Percentiles rank a stretch among this genome's conserved stretches.
Conservation (phyloP, 2,329 filamentous ascomycete genomes). For the Penicillium hordei region DNA sequence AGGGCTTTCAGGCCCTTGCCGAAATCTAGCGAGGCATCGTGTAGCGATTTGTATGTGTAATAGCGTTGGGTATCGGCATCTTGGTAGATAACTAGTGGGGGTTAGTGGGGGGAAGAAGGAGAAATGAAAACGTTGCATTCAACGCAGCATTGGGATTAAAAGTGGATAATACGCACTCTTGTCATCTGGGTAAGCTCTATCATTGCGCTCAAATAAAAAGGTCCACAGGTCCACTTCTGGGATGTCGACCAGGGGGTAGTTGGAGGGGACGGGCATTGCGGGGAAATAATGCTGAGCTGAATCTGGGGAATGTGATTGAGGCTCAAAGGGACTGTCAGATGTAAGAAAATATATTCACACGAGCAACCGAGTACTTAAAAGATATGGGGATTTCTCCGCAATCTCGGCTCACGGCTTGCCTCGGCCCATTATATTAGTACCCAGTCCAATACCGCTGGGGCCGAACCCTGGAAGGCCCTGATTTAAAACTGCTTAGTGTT, state of each 20-base stretch:
- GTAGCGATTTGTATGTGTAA: constrained; percentile 71
- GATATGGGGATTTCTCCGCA: constrained; percentile 15
- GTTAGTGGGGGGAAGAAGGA: constrained; percentile 11
- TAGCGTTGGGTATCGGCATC: constrained; percentile 68
- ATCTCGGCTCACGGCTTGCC: constrained; percentile 21
- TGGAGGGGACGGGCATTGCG: constrained; percentile 66
- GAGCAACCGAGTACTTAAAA: background rate
- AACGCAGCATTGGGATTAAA: background rate
- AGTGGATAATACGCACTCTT: constrained; percentile 57
- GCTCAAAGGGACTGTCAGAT: background rate
- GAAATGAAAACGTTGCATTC: background rate
- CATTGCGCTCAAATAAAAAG: constrained; percentile 70
- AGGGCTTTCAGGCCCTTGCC: constrained; percentile 72
- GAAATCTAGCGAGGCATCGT: constrained; percentile 68
- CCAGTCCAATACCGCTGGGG: constrained; percentile 4
- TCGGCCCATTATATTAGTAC: constrained; percentile 17
- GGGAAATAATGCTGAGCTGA: constrained; percentile 18
- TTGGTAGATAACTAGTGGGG: constrained; percentile 68
- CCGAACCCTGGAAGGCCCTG: no score
- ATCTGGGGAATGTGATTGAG: constrained; percentile 12
- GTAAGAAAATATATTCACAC: background rate
- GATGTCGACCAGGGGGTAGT: constrained; percentile 64
- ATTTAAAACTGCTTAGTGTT: background rate
- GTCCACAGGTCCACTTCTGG: constrained; percentile 76
- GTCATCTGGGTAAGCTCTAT: constrained; percentile 66